These are phyloP conservation scores for Wickerhamiella occidentalis DNA, from an alignment of 805 yeast species.

Conservation along the genomic window DNA sequence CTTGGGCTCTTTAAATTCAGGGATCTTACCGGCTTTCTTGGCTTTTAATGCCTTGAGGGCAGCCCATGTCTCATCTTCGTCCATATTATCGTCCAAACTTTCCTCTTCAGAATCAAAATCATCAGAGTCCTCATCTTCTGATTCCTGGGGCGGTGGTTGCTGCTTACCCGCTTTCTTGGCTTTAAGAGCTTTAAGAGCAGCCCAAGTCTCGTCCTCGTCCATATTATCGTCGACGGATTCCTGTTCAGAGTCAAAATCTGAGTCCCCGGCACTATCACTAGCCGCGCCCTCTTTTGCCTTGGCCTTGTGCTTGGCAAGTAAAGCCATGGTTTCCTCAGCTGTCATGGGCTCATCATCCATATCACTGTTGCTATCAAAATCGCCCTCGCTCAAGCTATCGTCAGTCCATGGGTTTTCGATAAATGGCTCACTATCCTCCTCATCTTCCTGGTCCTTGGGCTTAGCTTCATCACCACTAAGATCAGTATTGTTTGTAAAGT, in stretches of 20 bases:
- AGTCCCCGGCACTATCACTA: slow-evolving; percentile 18
- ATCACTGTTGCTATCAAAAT: slow-evolving; percentile 21
- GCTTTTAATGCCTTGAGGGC: slow-evolving; percentile 22
- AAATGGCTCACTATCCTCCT: slow-evolving; percentile 6
- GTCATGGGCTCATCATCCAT: slow-evolving; percentile 13
- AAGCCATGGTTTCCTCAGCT: slow-evolving; percentile 19
- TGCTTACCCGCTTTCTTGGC: slow-evolving; percentile 11
- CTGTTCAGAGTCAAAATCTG: slow-evolving; percentile 14
- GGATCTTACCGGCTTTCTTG: slow-evolving; percentile 6
- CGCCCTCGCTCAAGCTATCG: slow-evolving; percentile 18
- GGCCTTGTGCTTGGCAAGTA: slow-evolving; percentile 15
- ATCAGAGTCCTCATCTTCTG: slow-evolving; percentile 13
- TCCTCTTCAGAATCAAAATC: slow-evolving; percentile 14
- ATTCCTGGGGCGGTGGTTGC: background rate
- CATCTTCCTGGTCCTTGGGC: background rate
- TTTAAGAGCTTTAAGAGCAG: slow-evolving; percentile 21
- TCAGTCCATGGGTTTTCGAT: slow-evolving; percentile 14
- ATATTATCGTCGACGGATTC: slow-evolving; percentile 10
- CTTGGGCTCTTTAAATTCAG: background rate
- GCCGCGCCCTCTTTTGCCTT: slow-evolving; percentile 1
- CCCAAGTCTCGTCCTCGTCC: slow-evolving; percentile 19
- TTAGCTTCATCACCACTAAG: slow-evolving; percentile 9
- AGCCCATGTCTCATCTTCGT: slow-evolving; percentile 22
- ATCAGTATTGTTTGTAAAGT: slow-evolving; percentile 15
- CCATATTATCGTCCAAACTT: slow-evolving; percentile 12